Percentiles rank a stretch among this genome's conserved stretches.
Evolutionary conservation across 106 monocot genomes (phyloP).

Genomic region (Acanthochlamys bracteata): DNA sequence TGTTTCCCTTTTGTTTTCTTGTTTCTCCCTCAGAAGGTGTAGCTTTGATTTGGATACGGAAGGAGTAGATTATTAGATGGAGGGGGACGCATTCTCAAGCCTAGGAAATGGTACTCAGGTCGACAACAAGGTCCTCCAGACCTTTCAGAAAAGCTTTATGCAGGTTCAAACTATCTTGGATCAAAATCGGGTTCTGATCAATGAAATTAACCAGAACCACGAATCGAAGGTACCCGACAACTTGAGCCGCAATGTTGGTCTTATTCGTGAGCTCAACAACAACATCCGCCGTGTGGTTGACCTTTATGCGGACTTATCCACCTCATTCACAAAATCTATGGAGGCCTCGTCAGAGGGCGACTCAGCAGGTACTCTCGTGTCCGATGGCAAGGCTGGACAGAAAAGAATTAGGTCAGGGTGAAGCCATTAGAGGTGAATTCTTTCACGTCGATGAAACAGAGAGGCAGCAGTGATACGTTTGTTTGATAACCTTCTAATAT

Average conservation of each 20-base stretch:
- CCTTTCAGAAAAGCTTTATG: conserved; percentile 51
- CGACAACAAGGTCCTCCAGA: conserved; percentile 36
- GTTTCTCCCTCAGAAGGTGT: too few relatives aligned
- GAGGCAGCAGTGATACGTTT: background rate
- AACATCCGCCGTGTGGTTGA: conserved; percentile 44
- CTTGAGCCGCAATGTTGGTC: conserved; percentile 27
- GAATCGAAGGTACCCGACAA: conserved; percentile 42
- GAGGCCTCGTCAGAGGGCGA: conserved; percentile 28
- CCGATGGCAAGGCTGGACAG: conserved; percentile 37
- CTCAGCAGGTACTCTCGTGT: conserved; percentile 20
- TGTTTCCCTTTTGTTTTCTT: too few relatives aligned
- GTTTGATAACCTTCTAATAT: background rate
- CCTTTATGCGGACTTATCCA: conserved; percentile 45
- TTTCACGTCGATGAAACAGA: background rate
- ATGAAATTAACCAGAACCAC: conserved; percentile 57
- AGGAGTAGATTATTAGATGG: conserved; percentile 24
- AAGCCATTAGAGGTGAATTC: background rate
- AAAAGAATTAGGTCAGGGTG: conserved; percentile 28
- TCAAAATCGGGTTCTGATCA: conserved; percentile 52
- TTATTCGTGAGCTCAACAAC: conserved; percentile 52
- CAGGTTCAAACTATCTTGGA: conserved; percentile 58
- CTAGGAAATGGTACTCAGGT: conserved; percentile 31
- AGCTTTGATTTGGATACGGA: too few relatives aligned
- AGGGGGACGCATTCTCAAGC: conserved; percentile 33
- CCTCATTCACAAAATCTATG: conserved; percentile 21